phyloP scores from a whole-genome alignment of 805 yeast species.

The Yarrowia divulgata region DNA sequence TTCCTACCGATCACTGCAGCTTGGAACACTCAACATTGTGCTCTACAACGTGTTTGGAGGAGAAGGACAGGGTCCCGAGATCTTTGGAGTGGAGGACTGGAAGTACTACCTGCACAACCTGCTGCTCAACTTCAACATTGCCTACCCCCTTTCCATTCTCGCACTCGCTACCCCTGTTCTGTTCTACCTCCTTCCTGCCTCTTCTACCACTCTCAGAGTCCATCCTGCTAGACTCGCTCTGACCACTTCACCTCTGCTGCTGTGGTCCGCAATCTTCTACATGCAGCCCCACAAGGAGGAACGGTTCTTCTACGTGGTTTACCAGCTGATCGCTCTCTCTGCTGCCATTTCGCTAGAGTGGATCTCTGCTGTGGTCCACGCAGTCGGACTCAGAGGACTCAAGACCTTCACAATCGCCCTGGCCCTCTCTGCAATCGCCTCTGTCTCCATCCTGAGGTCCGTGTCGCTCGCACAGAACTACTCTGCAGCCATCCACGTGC shows the following conservation, averaged over 20 bases:
- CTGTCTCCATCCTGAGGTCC: constrained; percentile 59
- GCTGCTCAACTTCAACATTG: constrained; percentile 72
- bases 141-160: constrained; percentile 47
- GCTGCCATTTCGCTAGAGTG: constrained; percentile 61
- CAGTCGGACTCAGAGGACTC: constrained; percentile 14
- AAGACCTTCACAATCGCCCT: constrained; percentile 34
- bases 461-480: constrained; percentile 70
- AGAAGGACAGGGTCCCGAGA: constrained; percentile 81
- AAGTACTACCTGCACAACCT: constrained; percentile 73
- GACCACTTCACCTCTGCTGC: constrained; percentile 54
- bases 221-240: constrained; percentile 43
- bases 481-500: constrained; percentile 72
- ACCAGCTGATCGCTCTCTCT: constrained; percentile 68
- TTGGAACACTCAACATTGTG: constrained; percentile 84
- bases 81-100: constrained; percentile 87
- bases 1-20: constrained; percentile 64
- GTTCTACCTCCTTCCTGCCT: constrained; percentile 3
- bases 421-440: constrained; percentile 41
- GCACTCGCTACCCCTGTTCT: constrained; percentile 29
- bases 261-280: constrained; percentile 74
- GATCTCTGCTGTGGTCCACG: constrained; percentile 30
- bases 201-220: constrained; percentile 8
- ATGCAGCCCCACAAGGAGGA: constrained; percentile 93
- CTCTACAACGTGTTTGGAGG: constrained; percentile 79
- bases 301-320: constrained; percentile 85